Conservation (phyloP, 192 early-diverging fungal species). For the Diversispora epigaea region DNA sequence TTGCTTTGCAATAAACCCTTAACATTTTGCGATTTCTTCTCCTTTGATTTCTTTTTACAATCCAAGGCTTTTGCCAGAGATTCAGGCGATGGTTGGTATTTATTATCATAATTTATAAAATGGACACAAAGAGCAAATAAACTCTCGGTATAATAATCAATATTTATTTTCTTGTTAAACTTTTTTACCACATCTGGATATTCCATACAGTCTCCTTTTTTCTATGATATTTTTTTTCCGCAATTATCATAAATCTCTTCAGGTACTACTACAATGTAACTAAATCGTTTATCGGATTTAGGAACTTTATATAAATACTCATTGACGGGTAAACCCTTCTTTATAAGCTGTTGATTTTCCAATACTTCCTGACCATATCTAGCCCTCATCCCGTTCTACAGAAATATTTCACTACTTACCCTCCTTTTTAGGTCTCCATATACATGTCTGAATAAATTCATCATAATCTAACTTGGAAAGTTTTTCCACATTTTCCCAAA, state of each 20-base stretch:
- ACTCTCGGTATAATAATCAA: too few relatives aligned
- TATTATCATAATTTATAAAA: too few relatives aligned
- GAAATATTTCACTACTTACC: not conserved
- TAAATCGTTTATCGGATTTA: not conserved
- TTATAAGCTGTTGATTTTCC: constrained; percentile 17
- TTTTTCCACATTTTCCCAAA: constrained; percentile 12
- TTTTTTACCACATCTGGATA: constrained; percentile 8
- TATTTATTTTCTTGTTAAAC: too few relatives aligned
- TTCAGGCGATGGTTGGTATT: too few relatives aligned
- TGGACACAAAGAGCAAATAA: too few relatives aligned
- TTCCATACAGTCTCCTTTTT: constrained; percentile 13
- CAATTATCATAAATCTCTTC: constrained; percentile 6
- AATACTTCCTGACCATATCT: not conserved
- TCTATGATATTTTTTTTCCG: not conserved
- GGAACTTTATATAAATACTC: not conserved
- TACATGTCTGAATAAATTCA: constrained; percentile 13
- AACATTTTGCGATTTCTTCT: too few relatives aligned
- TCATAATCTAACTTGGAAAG: not conserved
- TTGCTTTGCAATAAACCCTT: too few relatives aligned
- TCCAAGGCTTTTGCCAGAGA: too few relatives aligned
- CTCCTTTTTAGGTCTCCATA: constrained; percentile 7
- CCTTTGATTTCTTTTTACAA: too few relatives aligned
- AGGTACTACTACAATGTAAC: constrained; percentile 11
- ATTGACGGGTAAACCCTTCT: not conserved
- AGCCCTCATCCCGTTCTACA: not conserved